A percentile compares a stretch with the other conserved stretches of the same genome.
These are phyloP conservation scores for Cerrena zonata DNA, from an alignment of 1,284 basidiomycete genomes.

Conservation along the genomic window DNA sequence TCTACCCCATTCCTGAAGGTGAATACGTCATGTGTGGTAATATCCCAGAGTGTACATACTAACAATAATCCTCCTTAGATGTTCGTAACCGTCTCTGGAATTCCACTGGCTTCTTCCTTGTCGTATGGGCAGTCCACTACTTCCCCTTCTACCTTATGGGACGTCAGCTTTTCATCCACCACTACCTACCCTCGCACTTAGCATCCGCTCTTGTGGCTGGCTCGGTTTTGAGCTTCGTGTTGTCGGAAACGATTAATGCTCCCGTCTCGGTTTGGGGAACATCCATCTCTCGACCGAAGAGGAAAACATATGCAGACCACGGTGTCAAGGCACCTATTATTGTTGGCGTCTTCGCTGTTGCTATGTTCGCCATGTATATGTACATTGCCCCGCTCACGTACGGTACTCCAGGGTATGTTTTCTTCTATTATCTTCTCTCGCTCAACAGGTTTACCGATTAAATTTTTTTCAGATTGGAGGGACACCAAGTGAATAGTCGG, in stretches of 20 bases:
- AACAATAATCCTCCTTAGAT: constrained; percentile 37
- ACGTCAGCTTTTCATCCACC: constrained; percentile 94
- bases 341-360: constrained; percentile 52
- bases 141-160: constrained; percentile 97
- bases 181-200: constrained; percentile 94
- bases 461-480: constrained; percentile 51
- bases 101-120: constrained; percentile 89
- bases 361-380: constrained; percentile 63
- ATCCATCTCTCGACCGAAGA: constrained; percentile 49
- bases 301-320: constrained; percentile 65
- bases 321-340: constrained; percentile 62
- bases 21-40: constrained; percentile 30
- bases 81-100: constrained; percentile 91
- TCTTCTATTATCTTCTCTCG: constrained; percentile 1
- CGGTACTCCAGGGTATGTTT: constrained; percentile 79
- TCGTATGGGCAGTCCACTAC: constrained; percentile 95
- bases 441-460: neutral
- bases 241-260: constrained; percentile 89
- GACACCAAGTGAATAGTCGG: constrained; percentile 66
- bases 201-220: constrained; percentile 89
- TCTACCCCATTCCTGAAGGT: constrained; percentile 84
- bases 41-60: neutral
- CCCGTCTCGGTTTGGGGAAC: constrained; percentile 73
- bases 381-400: constrained; percentile 87
- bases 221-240: constrained; percentile 84